A percentile compares a stretch with the other conserved stretches of the same genome.
These are phyloP conservation scores for Rhodotorula babjevae DNA, from an alignment of 768 basidiomycete genomes.

Conservation along the genomic window DNA sequence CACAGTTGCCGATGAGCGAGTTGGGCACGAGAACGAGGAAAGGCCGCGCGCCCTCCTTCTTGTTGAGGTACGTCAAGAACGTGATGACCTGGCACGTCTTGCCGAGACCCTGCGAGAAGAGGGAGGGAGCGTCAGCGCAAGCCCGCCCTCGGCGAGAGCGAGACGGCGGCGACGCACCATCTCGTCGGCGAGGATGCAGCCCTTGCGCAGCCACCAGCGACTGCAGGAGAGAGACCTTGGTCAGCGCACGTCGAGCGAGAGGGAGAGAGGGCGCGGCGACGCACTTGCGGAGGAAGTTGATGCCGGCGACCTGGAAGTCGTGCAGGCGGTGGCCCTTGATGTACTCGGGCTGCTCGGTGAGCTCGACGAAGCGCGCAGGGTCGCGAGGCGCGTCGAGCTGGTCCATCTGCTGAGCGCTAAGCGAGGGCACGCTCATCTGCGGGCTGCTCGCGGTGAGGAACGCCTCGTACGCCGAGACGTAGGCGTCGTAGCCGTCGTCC, in stretches of 20 bases:
- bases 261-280: neutral
- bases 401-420: slow-evolving; percentile 44
- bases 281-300: slow-evolving; percentile 46
- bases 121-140: neutral
- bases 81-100: slow-evolving; percentile 80
- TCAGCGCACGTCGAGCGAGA: slow-evolving; percentile 49
- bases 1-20: slow-evolving; percentile 78
- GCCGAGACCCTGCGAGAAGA: slow-evolving; percentile 53
- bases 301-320: slow-evolving; percentile 47
- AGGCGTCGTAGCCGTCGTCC: slow-evolving; percentile 58
- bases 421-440: slow-evolving; percentile 53
- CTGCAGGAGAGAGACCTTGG: slow-evolving; percentile 56
- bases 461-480: slow-evolving; percentile 61
- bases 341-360: slow-evolving; percentile 58
- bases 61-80: slow-evolving; percentile 65
- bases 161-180: slow-evolving; percentile 54
- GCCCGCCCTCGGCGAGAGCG: neutral
- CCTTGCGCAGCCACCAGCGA: slow-evolving; percentile 81
- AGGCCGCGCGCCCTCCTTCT: slow-evolving; percentile 62
- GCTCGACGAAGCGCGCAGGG: slow-evolving; percentile 49
- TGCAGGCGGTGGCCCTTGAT: slow-evolving; percentile 56
- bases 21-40: slow-evolving; percentile 91
- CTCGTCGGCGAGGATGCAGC: slow-evolving; percentile 90
- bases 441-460: slow-evolving; percentile 64
- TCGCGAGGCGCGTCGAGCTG: slow-evolving; percentile 41